These are phyloP conservation scores for Bipolaris oryzae DNA, from an alignment of 2,329 filamentous ascomycete species.

Conservation along the genomic window DNA sequence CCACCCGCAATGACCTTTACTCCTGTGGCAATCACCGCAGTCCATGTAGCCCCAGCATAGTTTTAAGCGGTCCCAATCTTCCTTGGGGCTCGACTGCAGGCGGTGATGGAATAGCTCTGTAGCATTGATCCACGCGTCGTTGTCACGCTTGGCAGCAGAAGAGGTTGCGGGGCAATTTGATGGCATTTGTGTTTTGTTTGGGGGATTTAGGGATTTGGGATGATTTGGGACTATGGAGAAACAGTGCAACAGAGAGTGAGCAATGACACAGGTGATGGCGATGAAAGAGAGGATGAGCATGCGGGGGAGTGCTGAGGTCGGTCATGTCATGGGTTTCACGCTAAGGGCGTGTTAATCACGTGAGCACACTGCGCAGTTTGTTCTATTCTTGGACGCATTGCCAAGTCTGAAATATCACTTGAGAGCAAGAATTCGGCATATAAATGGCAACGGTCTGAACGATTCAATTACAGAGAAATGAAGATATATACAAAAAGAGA, in stretches of 20 bases:
- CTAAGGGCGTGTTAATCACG: conserved; percentile 15
- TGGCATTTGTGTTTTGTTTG: conserved; percentile 11
- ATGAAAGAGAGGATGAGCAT: neutral
- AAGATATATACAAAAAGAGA: conserved; percentile 26
- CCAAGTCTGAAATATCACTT: neutral
- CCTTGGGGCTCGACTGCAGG: conserved; percentile 37
- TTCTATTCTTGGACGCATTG: neutral
- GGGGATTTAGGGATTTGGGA: no score
- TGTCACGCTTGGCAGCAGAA: neutral
- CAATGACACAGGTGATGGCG: neutral
- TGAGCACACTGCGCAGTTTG: neutral
- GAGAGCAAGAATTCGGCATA: neutral
- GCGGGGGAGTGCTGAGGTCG: conserved; percentile 11
- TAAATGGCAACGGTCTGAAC: neutral
- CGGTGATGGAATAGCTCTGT: conserved; percentile 32
- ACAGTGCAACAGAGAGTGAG: neutral
- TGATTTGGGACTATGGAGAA: neutral
- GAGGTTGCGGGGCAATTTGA: conserved; percentile 23
- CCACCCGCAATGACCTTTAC: conserved; percentile 51
- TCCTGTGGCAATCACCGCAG: conserved; percentile 47
- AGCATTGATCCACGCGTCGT: conserved; percentile 24
- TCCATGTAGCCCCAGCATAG: conserved; percentile 45
- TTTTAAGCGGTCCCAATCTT: conserved; percentile 39
- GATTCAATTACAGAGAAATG: conserved; percentile 11
- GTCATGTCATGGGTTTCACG: neutral